Percentiles rank a stretch among this genome's conserved stretches.
Conservation (phyloP, 164 flowering plant genomes). For the Umbellularia californica region DNA sequence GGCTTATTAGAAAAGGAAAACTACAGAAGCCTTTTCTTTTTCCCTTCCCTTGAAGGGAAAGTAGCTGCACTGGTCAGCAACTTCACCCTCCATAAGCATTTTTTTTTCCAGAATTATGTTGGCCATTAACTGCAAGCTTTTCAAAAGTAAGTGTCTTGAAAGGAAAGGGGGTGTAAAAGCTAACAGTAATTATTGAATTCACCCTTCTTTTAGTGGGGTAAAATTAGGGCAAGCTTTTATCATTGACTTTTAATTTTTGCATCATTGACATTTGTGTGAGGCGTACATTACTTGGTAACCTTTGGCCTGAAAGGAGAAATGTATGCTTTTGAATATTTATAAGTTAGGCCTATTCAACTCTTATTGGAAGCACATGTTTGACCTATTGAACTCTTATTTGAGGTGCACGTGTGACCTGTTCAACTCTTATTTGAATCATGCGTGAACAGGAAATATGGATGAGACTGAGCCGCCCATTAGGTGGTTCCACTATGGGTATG, state of each 20-base stretch:
- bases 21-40: conserved; percentile 30
- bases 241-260: conserved; percentile 35
- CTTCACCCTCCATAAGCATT: conserved; percentile 23
- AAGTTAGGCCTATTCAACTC: not conserved
- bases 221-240: conserved; percentile 11
- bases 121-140: conserved; percentile 40
- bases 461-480: not conserved
- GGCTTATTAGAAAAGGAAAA: conserved; percentile 45
- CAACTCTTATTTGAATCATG: not conserved
- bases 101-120: conserved; percentile 29
- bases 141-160: conserved; percentile 22
- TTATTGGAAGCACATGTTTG: not conserved
- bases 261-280: conserved; percentile 6
- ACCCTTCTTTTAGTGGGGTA: conserved; percentile 29
- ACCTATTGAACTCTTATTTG: not conserved
- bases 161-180: conserved; percentile 18
- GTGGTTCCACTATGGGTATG: not conserved
- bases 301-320: not conserved
- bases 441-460: not conserved
- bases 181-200: conserved; percentile 29
- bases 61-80: conserved; percentile 67
- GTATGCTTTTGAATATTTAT: not conserved
- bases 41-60: conserved; percentile 29
- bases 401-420: not conserved
- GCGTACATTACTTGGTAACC: not conserved